Evolutionary conservation across 805 yeast species (phyloP), one percentile per base, ranked within the genome.

Genomic region (Candida palmyrensis): DNA sequence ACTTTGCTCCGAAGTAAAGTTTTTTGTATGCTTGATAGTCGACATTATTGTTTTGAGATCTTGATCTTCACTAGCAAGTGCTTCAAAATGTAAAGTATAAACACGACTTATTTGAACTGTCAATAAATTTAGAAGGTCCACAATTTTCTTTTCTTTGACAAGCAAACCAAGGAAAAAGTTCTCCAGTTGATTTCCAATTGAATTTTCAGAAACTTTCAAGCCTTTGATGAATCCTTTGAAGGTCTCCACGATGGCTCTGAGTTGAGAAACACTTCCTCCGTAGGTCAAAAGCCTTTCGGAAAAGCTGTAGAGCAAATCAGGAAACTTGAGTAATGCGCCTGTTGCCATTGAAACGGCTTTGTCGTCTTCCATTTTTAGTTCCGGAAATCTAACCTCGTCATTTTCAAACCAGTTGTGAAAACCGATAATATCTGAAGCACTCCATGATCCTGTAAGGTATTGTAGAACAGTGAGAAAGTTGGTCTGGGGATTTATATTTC

Each of bases 341-440:
- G n/a, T n/a, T n/a, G n/a, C n/a, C n/a, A n/a, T n/a, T n/a, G n/a
- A n/a, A n/a, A n/a, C n/a, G n/a, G n/a, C n/a, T 5, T n/a, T 25
- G 5, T 17, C n/a, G 17, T 25, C n/a, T 5, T 6, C 6, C 6
- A 18, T n/a, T 6, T 5, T 15, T n/a, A n/a, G n/a, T 3, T 5
- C 21, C 9, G 30, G 31, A 22, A 51, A 50, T 2, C n/a, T 10
- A 8, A 51, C 41, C 5, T 17, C 21, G 9, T 35, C 43, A 25
- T 36, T 41, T n/a, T 48, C 53, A 22, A 58, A 40, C 68, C 68
- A 63, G 33, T 49, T 40, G 24, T 48, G 51, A 35, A 55, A 59
- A 1, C 67, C 68, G 24, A 62, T 40, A 14, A 51, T 30, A 3
- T 47, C 49, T 1, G 49, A 36, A 1, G 55, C 48, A 5, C 41